A percentile compares a stretch with the other conserved stretches of the same genome.
Evolutionary conservation across 371 early-diverging fungal genomes (phyloP).

Genomic region (Syncephalastrum sp.): DNA sequence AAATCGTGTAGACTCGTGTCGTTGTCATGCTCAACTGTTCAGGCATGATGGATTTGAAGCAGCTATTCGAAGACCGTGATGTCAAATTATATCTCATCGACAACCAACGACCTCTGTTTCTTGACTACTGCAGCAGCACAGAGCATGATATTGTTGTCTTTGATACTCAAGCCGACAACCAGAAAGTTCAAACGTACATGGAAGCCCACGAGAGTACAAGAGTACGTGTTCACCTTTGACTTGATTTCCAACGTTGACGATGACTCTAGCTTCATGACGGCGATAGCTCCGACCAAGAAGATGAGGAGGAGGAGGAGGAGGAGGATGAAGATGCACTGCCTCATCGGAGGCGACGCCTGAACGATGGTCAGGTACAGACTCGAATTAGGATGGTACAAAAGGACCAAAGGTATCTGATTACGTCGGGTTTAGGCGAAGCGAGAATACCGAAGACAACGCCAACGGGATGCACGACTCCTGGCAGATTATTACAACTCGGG

Average conservation of each 20-base stretch:
- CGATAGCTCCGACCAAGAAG: slow-evolving; percentile 18
- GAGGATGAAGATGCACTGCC: slow-evolving; percentile 18
- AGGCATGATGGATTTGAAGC: slow-evolving; percentile 70
- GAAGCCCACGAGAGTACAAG: slow-evolving; percentile 58
- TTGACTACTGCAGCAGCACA: slow-evolving; percentile 69
- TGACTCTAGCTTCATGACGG: neutral
- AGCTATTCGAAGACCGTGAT: slow-evolving; percentile 55
- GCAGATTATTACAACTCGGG: slow-evolving; percentile 61
- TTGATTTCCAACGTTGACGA: too few relatives aligned
- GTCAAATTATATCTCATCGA: slow-evolving; percentile 80
- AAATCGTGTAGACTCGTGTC: slow-evolving; percentile 56
- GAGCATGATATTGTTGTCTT: slow-evolving; percentile 70
- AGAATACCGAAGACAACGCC: slow-evolving; percentile 16
- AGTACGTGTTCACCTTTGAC: too few relatives aligned
- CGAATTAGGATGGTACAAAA: neutral
- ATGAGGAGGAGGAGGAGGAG: slow-evolving; percentile 25
- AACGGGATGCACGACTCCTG: slow-evolving; percentile 33
- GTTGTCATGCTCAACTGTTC: slow-evolving; percentile 90
- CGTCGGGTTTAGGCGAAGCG: neutral
- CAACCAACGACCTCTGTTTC: slow-evolving; percentile 83
- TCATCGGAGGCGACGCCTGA: slow-evolving; percentile 12
- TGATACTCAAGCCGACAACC: slow-evolving; percentile 78
- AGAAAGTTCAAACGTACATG: slow-evolving; percentile 53
- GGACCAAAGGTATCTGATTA: neutral
- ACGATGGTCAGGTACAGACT: slow-evolving; percentile 14